Evolutionary conservation across 2,329 filamentous ascomycete species (phyloP).

Genomic region (Aspergillus sclerotialis): DNA sequence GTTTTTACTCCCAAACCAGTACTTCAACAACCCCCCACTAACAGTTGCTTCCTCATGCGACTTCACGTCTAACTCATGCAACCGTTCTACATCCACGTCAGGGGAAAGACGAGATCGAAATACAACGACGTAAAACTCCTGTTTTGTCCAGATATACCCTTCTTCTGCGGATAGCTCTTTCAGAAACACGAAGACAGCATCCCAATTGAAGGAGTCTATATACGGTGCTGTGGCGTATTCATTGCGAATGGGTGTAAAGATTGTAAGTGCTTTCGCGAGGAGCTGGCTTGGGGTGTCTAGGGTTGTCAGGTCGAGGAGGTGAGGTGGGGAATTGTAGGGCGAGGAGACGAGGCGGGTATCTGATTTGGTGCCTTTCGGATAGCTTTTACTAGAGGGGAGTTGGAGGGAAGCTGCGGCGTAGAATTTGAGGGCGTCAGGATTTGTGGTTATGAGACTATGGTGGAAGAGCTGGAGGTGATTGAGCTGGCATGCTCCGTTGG

Average conservation of each 20-base stretch:
- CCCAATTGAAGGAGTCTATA: constrained; percentile 70
- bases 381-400: constrained; percentile 12
- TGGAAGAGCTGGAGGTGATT: constrained; percentile 14
- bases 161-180: constrained; percentile 44
- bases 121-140: constrained; percentile 73
- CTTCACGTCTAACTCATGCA: constrained; percentile 67
- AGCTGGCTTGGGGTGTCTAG: constrained; percentile 61
- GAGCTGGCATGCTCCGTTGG: background rate
- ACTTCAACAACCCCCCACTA: constrained; percentile 80
- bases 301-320: constrained; percentile 65
- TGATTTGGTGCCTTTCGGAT: constrained; percentile 3
- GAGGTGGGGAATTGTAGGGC: constrained; percentile 63
- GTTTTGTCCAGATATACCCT: constrained; percentile 51
- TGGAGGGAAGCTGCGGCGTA: constrained; percentile 28
- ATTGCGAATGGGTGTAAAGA: constrained; percentile 53
- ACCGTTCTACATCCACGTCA: constrained; percentile 58
- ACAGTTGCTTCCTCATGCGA: constrained; percentile 73
- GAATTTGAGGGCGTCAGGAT: constrained; percentile 28
- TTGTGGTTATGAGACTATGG: constrained; percentile 25
- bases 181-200: constrained; percentile 53
- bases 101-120: constrained; percentile 69
- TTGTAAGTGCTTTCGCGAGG: constrained; percentile 63
- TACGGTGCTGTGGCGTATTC: constrained; percentile 77
- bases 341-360: constrained; percentile 55
- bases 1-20: constrained; percentile 81